Conservation (phyloP, 257 asterid species). For the Fraxinus anomala region DNA sequence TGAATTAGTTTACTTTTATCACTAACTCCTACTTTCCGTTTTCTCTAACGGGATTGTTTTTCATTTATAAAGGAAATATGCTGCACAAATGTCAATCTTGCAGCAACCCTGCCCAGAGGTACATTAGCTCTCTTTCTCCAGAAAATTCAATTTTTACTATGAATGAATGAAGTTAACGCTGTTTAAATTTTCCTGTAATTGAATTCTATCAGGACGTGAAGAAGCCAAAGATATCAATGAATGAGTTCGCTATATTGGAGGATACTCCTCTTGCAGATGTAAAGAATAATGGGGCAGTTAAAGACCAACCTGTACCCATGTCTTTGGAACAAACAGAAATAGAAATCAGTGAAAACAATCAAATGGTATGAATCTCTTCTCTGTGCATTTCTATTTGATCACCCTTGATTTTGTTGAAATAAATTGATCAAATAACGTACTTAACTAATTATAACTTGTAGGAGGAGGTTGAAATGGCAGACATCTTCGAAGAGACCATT, state of each 20-base stretch:
- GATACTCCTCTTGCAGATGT: conserved; percentile 53
- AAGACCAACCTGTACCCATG: conserved; percentile 78
- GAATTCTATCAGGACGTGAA: conserved; percentile 40
- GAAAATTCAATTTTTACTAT: background rate
- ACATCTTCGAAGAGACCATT: conserved; percentile 68
- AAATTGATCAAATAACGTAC: background rate
- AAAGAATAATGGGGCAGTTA: conserved; percentile 44
- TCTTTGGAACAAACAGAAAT: conserved; percentile 60
- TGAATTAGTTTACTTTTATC: background rate
- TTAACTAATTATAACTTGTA: conserved; percentile 8
- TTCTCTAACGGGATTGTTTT: conserved; percentile 27
- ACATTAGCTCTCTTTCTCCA: conserved; percentile 8
- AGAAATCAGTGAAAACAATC: conserved; percentile 43
- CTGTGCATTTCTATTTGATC: background rate
- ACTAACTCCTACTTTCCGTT: background rate
- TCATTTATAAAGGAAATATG: conserved; percentile 55
- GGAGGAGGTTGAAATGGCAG: conserved; percentile 93
- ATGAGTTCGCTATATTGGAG: conserved; percentile 47
- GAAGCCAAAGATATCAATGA: conserved; percentile 49
- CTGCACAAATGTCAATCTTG: conserved; percentile 68
- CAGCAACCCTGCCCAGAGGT: conserved; percentile 52
- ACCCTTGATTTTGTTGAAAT: background rate
- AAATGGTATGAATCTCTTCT: conserved; percentile 43
- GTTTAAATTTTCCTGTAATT: background rate
- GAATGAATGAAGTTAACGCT: background rate